Conservation (phyloP, 208 protist species). For the Crithidia expoeki region DNA sequence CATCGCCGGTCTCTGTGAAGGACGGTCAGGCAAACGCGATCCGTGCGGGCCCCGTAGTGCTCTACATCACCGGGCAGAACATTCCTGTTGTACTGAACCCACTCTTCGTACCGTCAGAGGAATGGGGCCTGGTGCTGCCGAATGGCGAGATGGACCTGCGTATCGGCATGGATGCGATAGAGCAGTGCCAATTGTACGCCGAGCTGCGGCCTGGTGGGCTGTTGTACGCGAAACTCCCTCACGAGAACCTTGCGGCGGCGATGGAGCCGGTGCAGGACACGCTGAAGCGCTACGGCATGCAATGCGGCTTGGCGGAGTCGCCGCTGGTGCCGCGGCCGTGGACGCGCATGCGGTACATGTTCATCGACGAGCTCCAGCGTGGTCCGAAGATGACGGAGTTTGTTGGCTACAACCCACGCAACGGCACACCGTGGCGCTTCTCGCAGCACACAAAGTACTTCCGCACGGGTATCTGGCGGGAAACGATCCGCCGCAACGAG, state of each 20-base stretch:
- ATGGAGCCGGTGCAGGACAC: slow-evolving; percentile 63
- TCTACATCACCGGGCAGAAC: slow-evolving; percentile 85
- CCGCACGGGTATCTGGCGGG: slow-evolving; percentile 83
- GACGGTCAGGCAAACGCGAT: slow-evolving; percentile 49
- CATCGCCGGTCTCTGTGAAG: not conserved
- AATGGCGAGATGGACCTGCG: slow-evolving; percentile 69
- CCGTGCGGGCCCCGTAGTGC: slow-evolving; percentile 75
- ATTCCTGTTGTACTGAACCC: slow-evolving; percentile 76
- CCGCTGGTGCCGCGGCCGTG: slow-evolving; percentile 84
- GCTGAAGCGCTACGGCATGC: slow-evolving; percentile 80
- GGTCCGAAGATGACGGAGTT: slow-evolving; percentile 87
- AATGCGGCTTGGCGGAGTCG: slow-evolving; percentile 79
- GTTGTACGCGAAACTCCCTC: slow-evolving; percentile 74
- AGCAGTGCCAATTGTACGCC: slow-evolving; percentile 82
- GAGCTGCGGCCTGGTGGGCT: slow-evolving; percentile 87
- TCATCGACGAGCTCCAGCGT: slow-evolving; percentile 91
- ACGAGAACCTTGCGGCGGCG: slow-evolving; percentile 36
- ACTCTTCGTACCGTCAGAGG: slow-evolving; percentile 72
- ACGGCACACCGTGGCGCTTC: slow-evolving; percentile 86
- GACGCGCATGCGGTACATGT: slow-evolving; percentile 89
- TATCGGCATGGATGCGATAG: slow-evolving; percentile 86
- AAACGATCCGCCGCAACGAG: slow-evolving; percentile 86
- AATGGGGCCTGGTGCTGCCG: slow-evolving; percentile 41
- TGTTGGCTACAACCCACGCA: slow-evolving; percentile 89
- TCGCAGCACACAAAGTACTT: slow-evolving; percentile 90